Conservation (phyloP, 331 rosid genomes). For the Ulmus americana region DNA sequence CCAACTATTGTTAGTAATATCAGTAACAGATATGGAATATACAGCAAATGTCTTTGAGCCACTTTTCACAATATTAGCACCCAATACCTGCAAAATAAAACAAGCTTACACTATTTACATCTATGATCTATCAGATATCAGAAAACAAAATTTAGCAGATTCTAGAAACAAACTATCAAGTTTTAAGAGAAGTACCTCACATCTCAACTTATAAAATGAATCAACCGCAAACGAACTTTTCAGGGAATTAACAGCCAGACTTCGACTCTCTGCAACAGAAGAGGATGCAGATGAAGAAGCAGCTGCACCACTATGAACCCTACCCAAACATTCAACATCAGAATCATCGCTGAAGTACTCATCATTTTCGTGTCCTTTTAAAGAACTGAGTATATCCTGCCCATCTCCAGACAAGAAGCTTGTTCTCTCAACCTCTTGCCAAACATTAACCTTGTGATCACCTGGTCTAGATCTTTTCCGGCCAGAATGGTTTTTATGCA, state of each 20-base stretch:
- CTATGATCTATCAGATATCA: slow-evolving; percentile 4
- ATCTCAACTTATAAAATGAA: slow-evolving; percentile 82
- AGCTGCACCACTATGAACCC: slow-evolving; percentile 76
- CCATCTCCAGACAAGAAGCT: slow-evolving; percentile 95
- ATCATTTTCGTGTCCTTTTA: slow-evolving; percentile 39
- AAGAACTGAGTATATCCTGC: slow-evolving; percentile 71
- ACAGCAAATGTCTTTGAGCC: slow-evolving; percentile 90
- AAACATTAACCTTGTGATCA: slow-evolving; percentile 41
- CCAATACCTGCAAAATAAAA: slow-evolving; percentile 67
- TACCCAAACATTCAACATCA: slow-evolving; percentile 54
- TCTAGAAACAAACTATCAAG: slow-evolving; percentile 18
- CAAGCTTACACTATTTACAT: slow-evolving; percentile 24
- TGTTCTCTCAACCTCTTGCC: slow-evolving; percentile 96
- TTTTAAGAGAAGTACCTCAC: slow-evolving; percentile 64
- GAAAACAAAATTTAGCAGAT: slow-evolving; percentile 14
- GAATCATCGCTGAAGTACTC: slow-evolving; percentile 74
- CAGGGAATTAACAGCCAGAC: slow-evolving; percentile 42
- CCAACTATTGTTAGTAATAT: slow-evolving; percentile 86
- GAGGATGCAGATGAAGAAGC: slow-evolving; percentile 76
- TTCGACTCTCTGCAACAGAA: slow-evolving; percentile 34
- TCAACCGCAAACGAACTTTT: slow-evolving; percentile 52
- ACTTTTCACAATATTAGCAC: slow-evolving; percentile 97
- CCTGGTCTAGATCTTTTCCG: slow-evolving; percentile 58
- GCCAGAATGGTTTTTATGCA: slow-evolving; percentile 46
- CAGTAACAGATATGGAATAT: slow-evolving; percentile 82